A percentile compares a stretch with the other conserved stretches of the same genome.
Evolutionary conservation across 805 yeast genomes (phyloP).

Genomic region (Hanseniaspora pseudoguilliermondii): DNA sequence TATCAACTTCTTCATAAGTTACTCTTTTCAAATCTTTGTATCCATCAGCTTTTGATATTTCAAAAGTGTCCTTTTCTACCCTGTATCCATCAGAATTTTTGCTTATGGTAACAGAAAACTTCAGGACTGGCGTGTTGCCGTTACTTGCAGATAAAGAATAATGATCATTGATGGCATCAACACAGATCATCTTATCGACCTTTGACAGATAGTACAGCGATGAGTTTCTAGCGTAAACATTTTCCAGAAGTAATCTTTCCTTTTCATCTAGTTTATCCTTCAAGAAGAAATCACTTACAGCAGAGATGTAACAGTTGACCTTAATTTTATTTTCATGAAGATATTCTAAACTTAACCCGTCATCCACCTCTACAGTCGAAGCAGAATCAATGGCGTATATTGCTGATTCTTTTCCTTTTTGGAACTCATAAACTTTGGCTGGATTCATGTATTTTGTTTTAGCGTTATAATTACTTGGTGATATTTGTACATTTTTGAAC

Average conservation of each 20-base stretch:
- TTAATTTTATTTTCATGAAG: conserved; percentile 14
- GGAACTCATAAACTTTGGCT: not conserved
- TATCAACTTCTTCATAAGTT: conserved; percentile 2
- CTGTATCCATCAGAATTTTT: not conserved
- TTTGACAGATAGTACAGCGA: not conserved
- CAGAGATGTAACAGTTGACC: not conserved
- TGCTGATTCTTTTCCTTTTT: conserved; percentile 25
- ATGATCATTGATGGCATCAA: not conserved
- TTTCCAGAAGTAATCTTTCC: not conserved
- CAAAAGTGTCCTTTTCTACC: not conserved
- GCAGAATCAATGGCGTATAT: conserved; percentile 76
- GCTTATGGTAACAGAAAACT: not conserved
- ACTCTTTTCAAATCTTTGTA: not conserved
- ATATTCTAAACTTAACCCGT: conserved; percentile 59
- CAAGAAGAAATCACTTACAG: conserved; percentile 26
- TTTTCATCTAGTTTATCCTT: not conserved
- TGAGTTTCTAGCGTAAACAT: not conserved
- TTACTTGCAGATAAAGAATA: not conserved
- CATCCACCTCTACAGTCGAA: conserved; percentile 83
- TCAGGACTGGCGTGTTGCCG: not conserved
- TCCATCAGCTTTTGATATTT: not conserved
- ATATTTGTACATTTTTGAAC: not conserved
- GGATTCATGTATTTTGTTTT: not conserved
- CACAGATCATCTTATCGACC: not conserved
- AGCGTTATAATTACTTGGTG: not conserved